Evolutionary conservation across 208 protist species (phyloP), one percentile per base, ranked within the genome.

Genomic region (Wallacemonas rigidus): DNA sequence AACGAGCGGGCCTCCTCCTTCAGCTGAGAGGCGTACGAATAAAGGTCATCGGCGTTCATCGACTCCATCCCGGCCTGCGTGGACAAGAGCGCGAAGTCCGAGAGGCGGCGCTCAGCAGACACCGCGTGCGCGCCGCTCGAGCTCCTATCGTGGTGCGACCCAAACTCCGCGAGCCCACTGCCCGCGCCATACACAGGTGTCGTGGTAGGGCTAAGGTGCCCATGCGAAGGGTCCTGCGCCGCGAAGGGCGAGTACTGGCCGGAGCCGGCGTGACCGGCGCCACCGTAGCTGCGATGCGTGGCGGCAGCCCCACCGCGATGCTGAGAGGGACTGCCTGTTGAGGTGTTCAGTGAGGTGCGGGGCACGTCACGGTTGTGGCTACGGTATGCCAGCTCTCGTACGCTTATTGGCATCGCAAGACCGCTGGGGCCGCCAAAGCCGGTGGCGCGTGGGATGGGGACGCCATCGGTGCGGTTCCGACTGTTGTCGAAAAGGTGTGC

Each of bases 391-490:
- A 85, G 58, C 8, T 85, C 80, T 2, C 77, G 77, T 57, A 88
- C 83, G 65, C 83, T 88, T 67, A 88, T 88, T 3, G 83, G 83
- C 3, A 77, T 77, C 11, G 79, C 60, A 9, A 88, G 77, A 38
- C 81, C 76, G 43, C 60, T 65, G 60, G 3, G 7, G 40, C 60
- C 1, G 60, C 40, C 40, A 36, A 36, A 36, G 60, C 7, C 38
- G 5, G 7, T 17, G 15, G 60, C 8, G 6, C 41, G 60, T 15
- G 43, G n/a, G 43, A 65, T 62, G 56, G 60, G 60, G 3, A 41
- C 50, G n/a, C n/a, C 60, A 48, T 48, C 60, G 11, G 60, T 50
- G 12, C 60, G 60, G 17, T 65, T 65, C 3, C 60, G 60, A 26
- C 60, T 65, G 60, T 65, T 65, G 60, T 65, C 60, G 60, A 65